These are phyloP conservation scores for Heracleum sosnowskyi DNA, from an alignment of 129 eudicot genomes.

Conservation along the genomic window DNA sequence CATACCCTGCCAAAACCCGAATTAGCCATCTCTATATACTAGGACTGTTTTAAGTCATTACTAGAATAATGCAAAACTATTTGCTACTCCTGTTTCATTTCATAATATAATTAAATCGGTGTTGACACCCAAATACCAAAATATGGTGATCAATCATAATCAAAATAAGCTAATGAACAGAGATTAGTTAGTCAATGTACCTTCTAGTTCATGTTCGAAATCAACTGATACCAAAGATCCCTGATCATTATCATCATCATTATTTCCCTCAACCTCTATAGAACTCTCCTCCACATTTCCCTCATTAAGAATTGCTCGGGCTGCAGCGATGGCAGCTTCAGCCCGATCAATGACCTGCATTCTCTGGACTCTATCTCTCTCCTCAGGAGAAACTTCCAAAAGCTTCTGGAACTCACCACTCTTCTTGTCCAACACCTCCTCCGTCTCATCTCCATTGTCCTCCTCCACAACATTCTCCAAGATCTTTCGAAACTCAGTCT, in stretches of 20 bases:
- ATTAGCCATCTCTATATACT: background rate
- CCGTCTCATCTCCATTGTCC: slow-evolving; percentile 9
- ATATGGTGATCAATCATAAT: background rate
- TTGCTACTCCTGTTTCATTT: background rate
- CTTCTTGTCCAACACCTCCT: slow-evolving; percentile 52
- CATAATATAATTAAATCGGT: background rate
- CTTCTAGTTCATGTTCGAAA: slow-evolving; percentile 6
- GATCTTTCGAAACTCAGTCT: slow-evolving; percentile 40
- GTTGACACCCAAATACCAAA: background rate
- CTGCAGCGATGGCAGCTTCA: slow-evolving; percentile 90
- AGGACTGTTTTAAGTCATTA: background rate
- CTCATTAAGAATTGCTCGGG: slow-evolving; percentile 38
- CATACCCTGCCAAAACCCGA: background rate
- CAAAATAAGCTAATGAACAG: background rate
- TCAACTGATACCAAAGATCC: slow-evolving; percentile 7
- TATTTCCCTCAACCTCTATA: slow-evolving; percentile 13
- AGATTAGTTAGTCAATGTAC: background rate
- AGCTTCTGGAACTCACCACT: slow-evolving; percentile 67
- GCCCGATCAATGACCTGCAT: slow-evolving; percentile 94
- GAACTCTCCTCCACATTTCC: slow-evolving; percentile 15
- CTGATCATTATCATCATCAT: slow-evolving; percentile 6
- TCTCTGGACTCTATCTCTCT: slow-evolving; percentile 76
- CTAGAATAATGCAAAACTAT: background rate
- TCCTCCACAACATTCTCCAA: background rate
- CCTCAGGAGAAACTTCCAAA: slow-evolving; percentile 63